Conservation (phyloP, 805 yeast species). For the Peterozyma toletana region DNA sequence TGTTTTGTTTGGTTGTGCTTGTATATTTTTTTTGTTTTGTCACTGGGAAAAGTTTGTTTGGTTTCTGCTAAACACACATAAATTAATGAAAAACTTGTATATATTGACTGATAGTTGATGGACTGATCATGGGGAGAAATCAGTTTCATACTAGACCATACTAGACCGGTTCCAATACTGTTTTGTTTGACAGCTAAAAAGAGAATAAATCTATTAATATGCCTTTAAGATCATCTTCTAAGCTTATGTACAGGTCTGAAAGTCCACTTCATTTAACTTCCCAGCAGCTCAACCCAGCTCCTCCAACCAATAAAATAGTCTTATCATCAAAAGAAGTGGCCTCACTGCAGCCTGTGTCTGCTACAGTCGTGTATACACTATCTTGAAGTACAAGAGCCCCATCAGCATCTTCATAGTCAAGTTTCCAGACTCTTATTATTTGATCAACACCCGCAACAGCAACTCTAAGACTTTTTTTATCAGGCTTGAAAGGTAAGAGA, state of each 20-base stretch:
- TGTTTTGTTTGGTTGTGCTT: neutral
- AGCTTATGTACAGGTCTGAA: too few relatives aligned
- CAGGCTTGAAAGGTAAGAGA: conserved; percentile 14
- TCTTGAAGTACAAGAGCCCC: conserved; percentile 22
- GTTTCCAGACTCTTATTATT: conserved; percentile 56
- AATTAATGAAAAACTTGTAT: too few relatives aligned
- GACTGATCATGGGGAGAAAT: too few relatives aligned
- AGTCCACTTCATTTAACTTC: conserved; percentile 8
- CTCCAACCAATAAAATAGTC: conserved; percentile 52
- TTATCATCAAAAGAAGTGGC: conserved; percentile 19
- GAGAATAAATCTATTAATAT: neutral
- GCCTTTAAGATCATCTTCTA: conserved; percentile 1
- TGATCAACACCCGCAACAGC: conserved; percentile 83
- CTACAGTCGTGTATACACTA: conserved; percentile 66
- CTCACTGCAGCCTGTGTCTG: conserved; percentile 81
- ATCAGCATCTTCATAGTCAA: conserved; percentile 18
- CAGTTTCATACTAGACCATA: too few relatives aligned
- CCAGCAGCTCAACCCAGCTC: conserved; percentile 72
- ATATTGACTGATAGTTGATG: too few relatives aligned
- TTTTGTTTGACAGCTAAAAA: neutral
- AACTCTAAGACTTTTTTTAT: conserved; percentile 19
- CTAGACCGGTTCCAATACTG: too few relatives aligned
- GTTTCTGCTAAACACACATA: too few relatives aligned
- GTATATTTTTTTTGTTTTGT: neutral
- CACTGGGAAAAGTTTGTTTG: neutral